phyloP scores from a whole-genome alignment of 2,329 filamentous ascomycete genomes.

The Hypoxylon sp. region DNA sequence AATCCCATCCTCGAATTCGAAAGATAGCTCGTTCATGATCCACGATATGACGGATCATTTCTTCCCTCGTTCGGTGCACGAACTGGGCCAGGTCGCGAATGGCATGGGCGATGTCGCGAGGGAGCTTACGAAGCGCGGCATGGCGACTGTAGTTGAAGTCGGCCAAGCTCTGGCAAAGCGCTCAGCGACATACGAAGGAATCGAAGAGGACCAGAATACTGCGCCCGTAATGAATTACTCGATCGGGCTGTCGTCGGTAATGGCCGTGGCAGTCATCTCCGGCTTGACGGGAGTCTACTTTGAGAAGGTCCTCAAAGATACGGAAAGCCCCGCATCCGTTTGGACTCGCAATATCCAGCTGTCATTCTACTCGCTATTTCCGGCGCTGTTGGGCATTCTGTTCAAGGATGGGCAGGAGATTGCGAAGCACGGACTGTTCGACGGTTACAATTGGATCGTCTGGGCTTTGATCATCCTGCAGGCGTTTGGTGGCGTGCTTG shows the following conservation, averaged over 20 bases:
- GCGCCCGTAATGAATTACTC: conserved; percentile 78
- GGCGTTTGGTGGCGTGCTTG: conserved; percentile 86
- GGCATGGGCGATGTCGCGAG: conserved; percentile 65
- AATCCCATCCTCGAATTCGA: conserved; percentile 73
- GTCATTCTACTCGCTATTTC: conserved; percentile 93
- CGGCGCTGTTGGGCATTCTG: conserved; percentile 87
- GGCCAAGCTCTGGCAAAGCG: conserved; percentile 69
- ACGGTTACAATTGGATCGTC: conserved; percentile 92
- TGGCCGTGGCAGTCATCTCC: conserved; percentile 83
- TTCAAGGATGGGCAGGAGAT: conserved; percentile 91
- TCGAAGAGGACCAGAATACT: conserved; percentile 74
- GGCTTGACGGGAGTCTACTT: conserved; percentile 89
- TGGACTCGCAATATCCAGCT: conserved; percentile 97
- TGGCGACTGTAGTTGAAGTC: conserved; percentile 56
- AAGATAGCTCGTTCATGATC: conserved; percentile 71
- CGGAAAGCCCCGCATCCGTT: conserved; percentile 79
- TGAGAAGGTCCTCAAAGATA: conserved; percentile 92
- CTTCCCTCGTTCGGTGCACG: conserved; percentile 84
- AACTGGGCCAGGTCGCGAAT: conserved; percentile 76
- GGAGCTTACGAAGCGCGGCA: conserved; percentile 66
- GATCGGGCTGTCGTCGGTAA: conserved; percentile 82
- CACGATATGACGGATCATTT: conserved; percentile 76
- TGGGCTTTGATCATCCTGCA: conserved; percentile 89
- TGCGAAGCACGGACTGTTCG: conserved; percentile 88
- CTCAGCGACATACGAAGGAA: conserved; percentile 92